Conservation (phyloP, 139 green algal genomes). For the Picochlorum sp. region DNA sequence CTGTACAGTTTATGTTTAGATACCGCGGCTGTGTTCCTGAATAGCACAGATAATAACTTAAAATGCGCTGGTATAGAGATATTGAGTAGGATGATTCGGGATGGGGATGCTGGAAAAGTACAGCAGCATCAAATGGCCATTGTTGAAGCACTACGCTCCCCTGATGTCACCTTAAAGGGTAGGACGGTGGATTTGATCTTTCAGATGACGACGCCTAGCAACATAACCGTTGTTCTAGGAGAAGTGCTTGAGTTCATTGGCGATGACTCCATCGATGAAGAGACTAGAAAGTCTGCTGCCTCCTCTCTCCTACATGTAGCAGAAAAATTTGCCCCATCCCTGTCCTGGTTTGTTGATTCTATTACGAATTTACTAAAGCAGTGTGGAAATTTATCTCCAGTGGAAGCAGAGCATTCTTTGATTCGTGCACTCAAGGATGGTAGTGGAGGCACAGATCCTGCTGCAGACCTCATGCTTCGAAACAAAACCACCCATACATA, state of each 20-base stretch:
- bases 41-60: constrained; percentile 63
- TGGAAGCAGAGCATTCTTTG: constrained; percentile 54
- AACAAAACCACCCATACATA: constrained; percentile 45
- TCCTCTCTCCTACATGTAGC: constrained; percentile 61
- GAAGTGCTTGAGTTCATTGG: constrained; percentile 85
- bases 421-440: constrained; percentile 84
- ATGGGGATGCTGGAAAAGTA: constrained; percentile 43
- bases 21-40: constrained; percentile 70
- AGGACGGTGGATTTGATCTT: constrained; percentile 95
- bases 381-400: constrained; percentile 1
- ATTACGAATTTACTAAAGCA: constrained; percentile 55
- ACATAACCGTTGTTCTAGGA: constrained; percentile 87
- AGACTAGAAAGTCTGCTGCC: constrained; percentile 28
- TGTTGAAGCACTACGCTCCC: constrained; percentile 94
- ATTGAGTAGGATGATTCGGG: constrained; percentile 68
- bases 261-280: constrained; percentile 43
- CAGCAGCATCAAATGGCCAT: constrained; percentile 85
- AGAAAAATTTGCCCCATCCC: constrained; percentile 74
- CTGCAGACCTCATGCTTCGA: constrained; percentile 33
- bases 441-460: constrained; percentile 33
- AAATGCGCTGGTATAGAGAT: constrained; percentile 81
- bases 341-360: constrained; percentile 83
- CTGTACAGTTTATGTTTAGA: constrained; percentile 67
- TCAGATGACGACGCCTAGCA: constrained; percentile 88
- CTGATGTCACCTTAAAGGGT: constrained; percentile 86